A percentile compares a stretch with the other conserved stretches of the same genome.
Evolutionary conservation across 2,329 filamentous ascomycete genomes (phyloP).

Genomic region (Colletotrichum brevisporum): DNA sequence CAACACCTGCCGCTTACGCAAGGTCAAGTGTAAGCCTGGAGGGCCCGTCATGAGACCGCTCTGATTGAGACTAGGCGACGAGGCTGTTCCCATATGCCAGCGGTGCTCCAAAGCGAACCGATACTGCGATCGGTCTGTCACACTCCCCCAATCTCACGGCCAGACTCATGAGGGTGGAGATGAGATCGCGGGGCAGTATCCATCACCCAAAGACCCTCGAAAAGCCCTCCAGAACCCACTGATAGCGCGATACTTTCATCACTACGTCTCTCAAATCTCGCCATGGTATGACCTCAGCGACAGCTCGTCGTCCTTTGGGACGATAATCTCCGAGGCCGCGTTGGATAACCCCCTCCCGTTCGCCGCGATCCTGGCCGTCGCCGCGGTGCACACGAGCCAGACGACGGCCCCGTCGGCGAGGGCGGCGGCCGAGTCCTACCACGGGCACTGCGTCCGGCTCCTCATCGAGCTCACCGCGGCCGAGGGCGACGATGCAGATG

Average conservation of each 20-base stretch:
- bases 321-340: constrained; percentile 52
- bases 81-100: constrained; percentile 49
- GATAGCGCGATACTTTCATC: constrained; percentile 54
- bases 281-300: constrained; percentile 65
- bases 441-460: constrained; percentile 54
- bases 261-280: constrained; percentile 56
- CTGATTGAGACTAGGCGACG: constrained; percentile 47
- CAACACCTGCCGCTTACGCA: constrained; percentile 55
- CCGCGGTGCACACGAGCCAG: constrained; percentile 57
- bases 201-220: constrained; percentile 44
- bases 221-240: constrained; percentile 48
- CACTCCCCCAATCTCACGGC: constrained; percentile 27
- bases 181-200: neutral
- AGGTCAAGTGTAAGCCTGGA: constrained; percentile 50
- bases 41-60: neutral
- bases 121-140: constrained; percentile 52
- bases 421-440: constrained; percentile 55
- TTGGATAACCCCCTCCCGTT: constrained; percentile 58
- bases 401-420: constrained; percentile 47
- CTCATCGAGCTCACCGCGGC: constrained; percentile 53
- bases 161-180: neutral
- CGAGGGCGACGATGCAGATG: constrained; percentile 51
- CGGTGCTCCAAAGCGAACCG: constrained; percentile 49
- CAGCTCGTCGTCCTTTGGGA: constrained; percentile 50
- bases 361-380: constrained; percentile 59